phyloP scores from a whole-genome alignment of 192 early-diverging fungal genomes.

The Mortierella hygrophila region DNA sequence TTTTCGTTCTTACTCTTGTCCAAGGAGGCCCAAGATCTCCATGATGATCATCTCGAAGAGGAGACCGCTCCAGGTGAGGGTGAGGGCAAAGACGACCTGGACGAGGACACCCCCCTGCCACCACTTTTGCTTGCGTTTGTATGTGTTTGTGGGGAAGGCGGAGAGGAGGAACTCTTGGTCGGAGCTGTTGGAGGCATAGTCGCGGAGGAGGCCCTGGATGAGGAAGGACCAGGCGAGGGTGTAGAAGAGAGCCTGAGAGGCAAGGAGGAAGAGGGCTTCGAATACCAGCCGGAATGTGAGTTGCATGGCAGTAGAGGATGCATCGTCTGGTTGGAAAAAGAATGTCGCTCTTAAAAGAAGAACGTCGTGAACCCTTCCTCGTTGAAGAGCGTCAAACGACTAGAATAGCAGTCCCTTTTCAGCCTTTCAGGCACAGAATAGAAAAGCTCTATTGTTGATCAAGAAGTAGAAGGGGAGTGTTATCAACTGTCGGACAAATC shows the following conservation, averaged over 20 bases:
- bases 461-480: background rate
- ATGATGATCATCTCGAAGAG: conserved; percentile 88
- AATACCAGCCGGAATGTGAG: conserved; percentile 48
- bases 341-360: background rate
- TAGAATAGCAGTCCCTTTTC: background rate
- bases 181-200: conserved; percentile 70
- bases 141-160: conserved; percentile 47
- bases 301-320: conserved; percentile 20
- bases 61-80: conserved; percentile 80
- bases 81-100: conserved; percentile 80
- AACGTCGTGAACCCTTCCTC: background rate
- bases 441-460: background rate
- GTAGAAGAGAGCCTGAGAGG: conserved; percentile 77
- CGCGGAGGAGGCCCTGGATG: conserved; percentile 74
- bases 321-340: background rate
- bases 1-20: conserved; percentile 60
- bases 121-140: conserved; percentile 51
- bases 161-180: conserved; percentile 54
- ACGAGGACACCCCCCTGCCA: conserved; percentile 72
- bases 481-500: background rate
- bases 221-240: conserved; percentile 80
- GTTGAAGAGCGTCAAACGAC: background rate
- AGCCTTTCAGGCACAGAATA: background rate
- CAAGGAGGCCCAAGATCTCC: conserved; percentile 80
- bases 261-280: conserved; percentile 68